Percentiles rank a stretch among this genome's conserved stretches.
Evolutionary conservation across 2,329 filamentous ascomycete species (phyloP).

Genomic region (Alternaria conjuncta): DNA sequence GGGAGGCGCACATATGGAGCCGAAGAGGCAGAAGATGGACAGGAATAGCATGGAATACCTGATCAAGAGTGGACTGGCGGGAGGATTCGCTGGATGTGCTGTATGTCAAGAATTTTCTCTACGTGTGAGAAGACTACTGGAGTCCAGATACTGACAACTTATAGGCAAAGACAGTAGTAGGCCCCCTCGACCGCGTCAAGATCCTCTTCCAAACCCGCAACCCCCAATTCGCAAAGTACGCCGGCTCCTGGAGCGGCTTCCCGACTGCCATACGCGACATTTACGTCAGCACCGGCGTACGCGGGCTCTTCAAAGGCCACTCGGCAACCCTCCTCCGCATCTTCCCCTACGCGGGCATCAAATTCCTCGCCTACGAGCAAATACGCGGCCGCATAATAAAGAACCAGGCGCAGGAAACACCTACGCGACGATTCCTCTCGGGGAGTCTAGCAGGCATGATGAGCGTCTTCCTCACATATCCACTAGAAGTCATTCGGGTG

Average conservation of each 20-base stretch:
- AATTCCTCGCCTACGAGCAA: conserved; percentile 97
- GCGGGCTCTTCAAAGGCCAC: conserved; percentile 89
- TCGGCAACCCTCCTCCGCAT: conserved; percentile 93
- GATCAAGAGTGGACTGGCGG: conserved; percentile 81
- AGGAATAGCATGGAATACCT: conserved; percentile 84
- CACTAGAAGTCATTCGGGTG: conserved; percentile 89
- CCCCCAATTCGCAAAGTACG: conserved; percentile 91
- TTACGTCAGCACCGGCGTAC: conserved; percentile 72
- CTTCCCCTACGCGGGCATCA: conserved; percentile 97
- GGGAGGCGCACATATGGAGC: neutral
- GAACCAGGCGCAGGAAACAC: conserved; percentile 75
- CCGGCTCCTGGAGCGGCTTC: conserved; percentile 85
- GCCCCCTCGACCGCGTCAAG: conserved; percentile 95
- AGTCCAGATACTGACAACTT: conserved; percentile 18
- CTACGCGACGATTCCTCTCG: conserved; percentile 74
- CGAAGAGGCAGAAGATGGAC: conserved; percentile 54
- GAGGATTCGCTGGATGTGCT: conserved; percentile 88
- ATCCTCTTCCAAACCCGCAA: conserved; percentile 97
- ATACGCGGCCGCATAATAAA: conserved; percentile 81
- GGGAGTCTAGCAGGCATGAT: conserved; percentile 82
- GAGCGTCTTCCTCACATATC: conserved; percentile 95
- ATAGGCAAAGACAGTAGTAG: conserved; percentile 93
- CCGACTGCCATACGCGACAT: conserved; percentile 85
- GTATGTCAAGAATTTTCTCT: conserved; percentile 59
- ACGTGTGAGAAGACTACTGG: too few species aligned